Percentiles rank a stretch among this genome's conserved stretches.
These are phyloP conservation scores for Castanea crenata DNA, from an alignment of 306 rosid genomes.

Conservation along the genomic window DNA sequence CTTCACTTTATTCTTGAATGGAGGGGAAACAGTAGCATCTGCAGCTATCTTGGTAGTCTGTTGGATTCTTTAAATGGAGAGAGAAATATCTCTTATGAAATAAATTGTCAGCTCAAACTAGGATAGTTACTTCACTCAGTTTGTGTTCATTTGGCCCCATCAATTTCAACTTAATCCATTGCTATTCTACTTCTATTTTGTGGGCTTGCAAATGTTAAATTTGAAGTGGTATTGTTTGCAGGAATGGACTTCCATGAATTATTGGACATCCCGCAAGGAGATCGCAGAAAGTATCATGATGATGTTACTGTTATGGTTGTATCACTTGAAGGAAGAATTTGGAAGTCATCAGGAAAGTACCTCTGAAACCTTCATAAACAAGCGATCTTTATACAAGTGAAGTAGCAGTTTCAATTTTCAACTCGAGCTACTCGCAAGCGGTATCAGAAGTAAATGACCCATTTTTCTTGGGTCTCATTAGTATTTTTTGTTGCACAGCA, in stretches of 20 bases:
- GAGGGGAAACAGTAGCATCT: no score
- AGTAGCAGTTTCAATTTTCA: slow-evolving; percentile 26
- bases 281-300: slow-evolving; percentile 92
- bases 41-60: not conserved
- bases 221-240: slow-evolving; percentile 23
- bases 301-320: slow-evolving; percentile 98
- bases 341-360: slow-evolving; percentile 98
- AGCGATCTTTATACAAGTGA: slow-evolving; percentile 28
- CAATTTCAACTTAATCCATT: not conserved
- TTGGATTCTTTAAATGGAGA: not conserved
- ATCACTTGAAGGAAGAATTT: slow-evolving; percentile 99
- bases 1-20: no score
- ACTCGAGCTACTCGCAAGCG: slow-evolving; percentile 29
- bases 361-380: slow-evolving; percentile 43
- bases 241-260: slow-evolving; percentile 98
- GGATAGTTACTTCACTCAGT: not conserved
- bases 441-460: slow-evolving; percentile 46
- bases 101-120: not conserved
- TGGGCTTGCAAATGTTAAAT: not conserved
- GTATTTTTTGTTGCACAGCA: slow-evolving; percentile 32
- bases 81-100: not conserved
- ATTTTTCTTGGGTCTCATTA: slow-evolving; percentile 47
- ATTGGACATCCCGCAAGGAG: slow-evolving; percentile 98
- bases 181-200: not conserved
- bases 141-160: not conserved